phyloP scores from a whole-genome alignment of 192 early-diverging fungal species.

The Rhizophagus sp. region DNA sequence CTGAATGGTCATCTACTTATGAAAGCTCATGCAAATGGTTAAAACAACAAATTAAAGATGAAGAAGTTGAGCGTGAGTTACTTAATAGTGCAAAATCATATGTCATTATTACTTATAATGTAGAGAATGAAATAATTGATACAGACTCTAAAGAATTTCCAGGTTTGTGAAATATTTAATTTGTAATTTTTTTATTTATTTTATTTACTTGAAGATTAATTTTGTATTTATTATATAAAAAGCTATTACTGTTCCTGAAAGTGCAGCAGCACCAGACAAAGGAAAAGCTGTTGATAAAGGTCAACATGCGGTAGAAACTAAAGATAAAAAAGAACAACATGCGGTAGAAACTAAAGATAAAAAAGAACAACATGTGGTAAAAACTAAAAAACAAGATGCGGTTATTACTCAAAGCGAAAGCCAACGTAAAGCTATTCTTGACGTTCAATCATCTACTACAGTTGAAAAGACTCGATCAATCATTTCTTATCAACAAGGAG shows the following conservation, averaged over 20 bases:
- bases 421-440: not conserved
- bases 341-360: too few relatives aligned
- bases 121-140: not conserved
- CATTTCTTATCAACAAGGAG: not conserved
- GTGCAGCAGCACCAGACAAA: too few relatives aligned
- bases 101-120: not conserved
- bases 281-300: too few relatives aligned
- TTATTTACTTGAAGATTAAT: too few relatives aligned
- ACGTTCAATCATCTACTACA: not conserved
- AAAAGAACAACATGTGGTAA: too few relatives aligned
- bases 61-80: not conserved
- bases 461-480: constrained; percentile 5
- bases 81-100: not conserved
- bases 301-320: too few relatives aligned
- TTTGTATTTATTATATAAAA: too few relatives aligned
- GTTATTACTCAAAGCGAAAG: too few relatives aligned
- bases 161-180: not conserved
- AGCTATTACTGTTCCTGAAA: too few relatives aligned
- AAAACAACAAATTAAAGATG: not conserved
- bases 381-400: too few relatives aligned
- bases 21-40: not conserved
- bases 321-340: too few relatives aligned
- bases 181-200: too few relatives aligned
- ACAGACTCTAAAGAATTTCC: not conserved
- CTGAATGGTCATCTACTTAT: not conserved